phyloP scores from a whole-genome alignment of 2,329 filamentous ascomycete genomes.

The Fusarium subtropicale region DNA sequence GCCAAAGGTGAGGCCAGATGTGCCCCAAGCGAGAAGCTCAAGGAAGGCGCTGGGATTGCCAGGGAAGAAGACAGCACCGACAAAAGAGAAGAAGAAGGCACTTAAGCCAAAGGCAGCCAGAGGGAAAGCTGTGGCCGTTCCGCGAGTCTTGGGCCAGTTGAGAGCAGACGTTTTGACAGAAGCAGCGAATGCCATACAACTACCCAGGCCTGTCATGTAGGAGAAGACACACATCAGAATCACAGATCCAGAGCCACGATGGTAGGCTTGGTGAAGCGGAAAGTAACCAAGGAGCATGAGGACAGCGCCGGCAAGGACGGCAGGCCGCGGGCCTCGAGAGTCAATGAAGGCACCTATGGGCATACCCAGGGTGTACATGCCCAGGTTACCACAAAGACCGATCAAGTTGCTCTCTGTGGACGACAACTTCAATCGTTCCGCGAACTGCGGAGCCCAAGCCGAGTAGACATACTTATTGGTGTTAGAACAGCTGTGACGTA shows the following conservation, averaged over 20 bases:
- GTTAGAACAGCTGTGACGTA: conserved; percentile 16
- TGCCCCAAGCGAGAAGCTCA: conserved; percentile 82
- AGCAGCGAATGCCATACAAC: conserved; percentile 90
- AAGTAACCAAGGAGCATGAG: conserved; percentile 85
- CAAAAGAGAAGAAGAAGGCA: conserved; percentile 92
- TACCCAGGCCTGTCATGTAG: conserved; percentile 87
- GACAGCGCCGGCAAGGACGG: conserved; percentile 79
- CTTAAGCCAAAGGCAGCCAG: conserved; percentile 93
- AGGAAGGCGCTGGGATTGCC: conserved; percentile 86
- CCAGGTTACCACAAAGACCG: conserved; percentile 85
- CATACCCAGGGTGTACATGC: conserved; percentile 93
- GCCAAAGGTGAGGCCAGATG: conserved; percentile 77
- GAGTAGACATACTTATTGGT: conserved; percentile 89
- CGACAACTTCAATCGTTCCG: conserved; percentile 84
- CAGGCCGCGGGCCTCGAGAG: conserved; percentile 79
- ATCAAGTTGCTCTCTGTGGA: conserved; percentile 96
- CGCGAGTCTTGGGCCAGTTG: conserved; percentile 91
- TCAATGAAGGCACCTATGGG: conserved; percentile 92
- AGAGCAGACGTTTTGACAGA: conserved; percentile 87
- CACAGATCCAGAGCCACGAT: conserved; percentile 71
- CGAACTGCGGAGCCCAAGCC: conserved; percentile 96
- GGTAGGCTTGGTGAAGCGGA: conserved; percentile 83
- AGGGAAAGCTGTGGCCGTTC: conserved; percentile 94
- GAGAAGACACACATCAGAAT: conserved; percentile 81
- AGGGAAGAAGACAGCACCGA: conserved; percentile 82